Base-by-base conservation (phyloP, 2,329 filamentous ascomycete genomes). In the Orbilia javanica region DNA sequence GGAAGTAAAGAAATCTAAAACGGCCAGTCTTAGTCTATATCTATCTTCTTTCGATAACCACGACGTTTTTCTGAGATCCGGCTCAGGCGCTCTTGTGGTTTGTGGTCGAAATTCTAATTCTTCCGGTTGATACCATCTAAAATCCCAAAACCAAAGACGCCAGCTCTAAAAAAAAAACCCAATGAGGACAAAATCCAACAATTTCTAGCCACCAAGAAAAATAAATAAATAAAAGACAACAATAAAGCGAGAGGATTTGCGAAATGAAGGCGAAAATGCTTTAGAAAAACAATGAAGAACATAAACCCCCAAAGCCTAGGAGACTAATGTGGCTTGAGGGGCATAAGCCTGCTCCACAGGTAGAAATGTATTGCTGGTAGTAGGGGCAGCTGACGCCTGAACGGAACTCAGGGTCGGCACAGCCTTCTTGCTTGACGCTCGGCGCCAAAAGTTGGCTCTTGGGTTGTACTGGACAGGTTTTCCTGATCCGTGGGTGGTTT, bases 401-500 rank as follows among this genome's bases (percentile, higher is more conserved):
- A 78, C 64, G 18, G 74, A 72, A 20, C 53, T 36, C 22, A 78
- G 64, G 48, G 74, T 78, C 63, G 85, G 82, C 80, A 88, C 87
- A 42, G 87, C 86, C 50, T 85, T 86, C 84, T 87, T 88, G 84
- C 88, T 90, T 36, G 87, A 89, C 50, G 89, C 87, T 29, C 89
- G 86, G 66, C 90, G 85, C 90, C 90, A 91, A 85, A 91, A 86
- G 83, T 91, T 91, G 29, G 89, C 90, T 50, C 90, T 86, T 6
- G 90, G 90, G 84, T 92, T 92, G 85, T 90, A 92, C 80, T 87
- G 85, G 7, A 85, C 86, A 0, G 90, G 90, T 77, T 88, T 84
- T 44, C 90, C 90, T 72, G 85, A 83, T 62, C 90, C 90, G 60
- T 87, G 85, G 0, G 90, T 92, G 85, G 88, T 87, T 82, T 86